Conservation (phyloP, 192 early-diverging fungal genomes). For the Chytriomyces sp. region DNA sequence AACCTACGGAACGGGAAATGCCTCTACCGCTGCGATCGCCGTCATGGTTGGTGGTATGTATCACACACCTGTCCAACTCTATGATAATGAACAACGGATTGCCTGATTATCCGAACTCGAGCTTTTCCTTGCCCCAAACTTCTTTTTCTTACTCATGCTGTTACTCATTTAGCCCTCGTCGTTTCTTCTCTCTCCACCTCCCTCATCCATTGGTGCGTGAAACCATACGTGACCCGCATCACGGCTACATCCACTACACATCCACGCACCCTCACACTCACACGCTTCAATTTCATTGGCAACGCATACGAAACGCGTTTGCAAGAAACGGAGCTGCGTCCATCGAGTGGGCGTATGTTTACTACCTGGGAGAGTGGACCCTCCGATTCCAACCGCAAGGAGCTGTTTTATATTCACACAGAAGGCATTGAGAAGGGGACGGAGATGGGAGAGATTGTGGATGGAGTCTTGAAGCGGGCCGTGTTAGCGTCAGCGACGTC, state of each 20-base stretch:
- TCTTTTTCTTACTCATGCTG: not conserved
- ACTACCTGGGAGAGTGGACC: conserved; percentile 22
- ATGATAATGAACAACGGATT: not conserved
- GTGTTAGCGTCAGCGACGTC: not conserved
- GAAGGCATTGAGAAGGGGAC: conserved; percentile 1
- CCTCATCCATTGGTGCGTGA: conserved; percentile 25
- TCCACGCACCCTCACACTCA: not conserved
- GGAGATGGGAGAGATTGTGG: conserved; percentile 1
- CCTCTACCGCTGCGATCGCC: conserved; percentile 21
- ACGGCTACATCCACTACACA: not conserved
- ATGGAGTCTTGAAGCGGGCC: conserved; percentile 1
- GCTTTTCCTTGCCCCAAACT: no score
- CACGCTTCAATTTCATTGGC: conserved; percentile 22
- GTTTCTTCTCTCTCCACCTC: conserved; percentile 10
- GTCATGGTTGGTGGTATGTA: conserved; percentile 27
- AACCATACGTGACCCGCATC: conserved; percentile 26
- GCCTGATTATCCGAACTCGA: not conserved
- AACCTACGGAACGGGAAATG: not conserved
- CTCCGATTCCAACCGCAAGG: not conserved
- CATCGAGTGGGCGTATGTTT: conserved; percentile 15
- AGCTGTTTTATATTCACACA: conserved; percentile 8
- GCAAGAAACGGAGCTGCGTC: not conserved
- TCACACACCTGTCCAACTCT: not conserved
- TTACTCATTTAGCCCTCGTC: conserved; percentile 22
- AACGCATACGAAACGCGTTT: conserved; percentile 1